Base-by-base conservation (phyloP, 192 early-diverging fungal genomes). In the Coemansia sp. region DNA sequence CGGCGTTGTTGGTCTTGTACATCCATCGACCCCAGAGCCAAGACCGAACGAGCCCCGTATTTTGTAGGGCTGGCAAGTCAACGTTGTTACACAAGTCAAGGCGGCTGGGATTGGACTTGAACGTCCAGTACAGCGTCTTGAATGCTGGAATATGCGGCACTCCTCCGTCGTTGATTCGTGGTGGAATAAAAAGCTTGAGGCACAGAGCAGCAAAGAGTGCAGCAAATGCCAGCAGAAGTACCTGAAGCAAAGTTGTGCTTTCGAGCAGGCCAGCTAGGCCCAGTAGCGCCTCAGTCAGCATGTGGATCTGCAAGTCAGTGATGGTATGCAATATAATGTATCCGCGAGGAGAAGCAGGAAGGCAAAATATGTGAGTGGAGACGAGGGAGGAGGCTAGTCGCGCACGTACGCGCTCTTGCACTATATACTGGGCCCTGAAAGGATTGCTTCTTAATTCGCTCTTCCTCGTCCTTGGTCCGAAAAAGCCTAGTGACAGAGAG, bases 1-100 rank as follows among this genome's bases (percentile, higher is more conserved):
- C 75, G 48, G 75, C 69, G 37, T 72, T 68, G 61, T 78, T 78
- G 44, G 62, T 78, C 58, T 72, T 78, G 60, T 78, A 78, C 75
- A 72, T 78, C 75, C 75, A 78, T 34, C 68, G 65, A 36, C 75
- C 75, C 68, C 68, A 78, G 4, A 78, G 68, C 69, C 68, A 78
- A 0, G 69, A 68, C 26, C 69, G 68, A 8, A 68, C 75, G 0
- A 78, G 36, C 14, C 75, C 75, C 0, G 69, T 68, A 14, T 58
- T 22, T 29, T 48, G 26, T 12, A 78, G 58, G 5, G 68, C 68
- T 1, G 75, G 75, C 14, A 67, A 35, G 36, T 78, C 69, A 9
- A 78, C 65, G 12, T 59, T 63, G 41, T 67, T 61, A 58, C 68
- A 72, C 35, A 78, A 35, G 57, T 71, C 69, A 33, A 65, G 54